These are phyloP conservation scores for Falciphora oryzae DNA, from an alignment of 2,329 filamentous ascomycete species.

Conservation along the genomic window DNA sequence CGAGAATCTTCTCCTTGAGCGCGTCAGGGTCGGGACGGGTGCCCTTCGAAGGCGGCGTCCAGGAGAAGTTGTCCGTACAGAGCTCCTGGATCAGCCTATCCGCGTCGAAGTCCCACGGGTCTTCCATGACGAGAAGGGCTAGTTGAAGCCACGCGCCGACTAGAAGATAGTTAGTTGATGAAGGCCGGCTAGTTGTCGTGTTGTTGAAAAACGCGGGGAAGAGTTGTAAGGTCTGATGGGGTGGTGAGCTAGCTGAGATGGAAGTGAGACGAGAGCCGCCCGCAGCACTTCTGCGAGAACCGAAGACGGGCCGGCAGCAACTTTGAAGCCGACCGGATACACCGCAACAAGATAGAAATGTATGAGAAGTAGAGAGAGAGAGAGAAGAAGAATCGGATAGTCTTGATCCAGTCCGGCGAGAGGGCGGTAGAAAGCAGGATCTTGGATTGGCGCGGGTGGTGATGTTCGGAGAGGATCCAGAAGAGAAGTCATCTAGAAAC, in stretches of 20 bases:
- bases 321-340: not conserved
- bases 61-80: constrained; percentile 47
- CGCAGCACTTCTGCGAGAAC: not conserved
- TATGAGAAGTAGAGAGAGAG: not conserved
- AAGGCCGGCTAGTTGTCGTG: too few species aligned
- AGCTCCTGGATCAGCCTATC: constrained; percentile 62
- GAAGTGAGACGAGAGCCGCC: not conserved
- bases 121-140: constrained; percentile 26
- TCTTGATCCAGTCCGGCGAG: too few species aligned
- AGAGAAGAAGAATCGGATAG: too few species aligned
- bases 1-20: constrained; percentile 50
- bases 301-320: not conserved
- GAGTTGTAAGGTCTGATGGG: not conserved
- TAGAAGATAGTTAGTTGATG: not conserved
- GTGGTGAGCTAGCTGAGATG: not conserved
- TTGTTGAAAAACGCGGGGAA: not conserved
- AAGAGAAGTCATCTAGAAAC: too few species aligned
- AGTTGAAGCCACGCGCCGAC: not conserved
- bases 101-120: constrained; percentile 71
- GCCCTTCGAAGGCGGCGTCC: constrained; percentile 30
- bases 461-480: too few species aligned
- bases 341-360: not conserved
- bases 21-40: constrained; percentile 43
- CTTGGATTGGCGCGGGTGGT: too few species aligned
- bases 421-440: not conserved